Conservation (phyloP, 805 yeast species). For the Pichia phayaonensis region DNA sequence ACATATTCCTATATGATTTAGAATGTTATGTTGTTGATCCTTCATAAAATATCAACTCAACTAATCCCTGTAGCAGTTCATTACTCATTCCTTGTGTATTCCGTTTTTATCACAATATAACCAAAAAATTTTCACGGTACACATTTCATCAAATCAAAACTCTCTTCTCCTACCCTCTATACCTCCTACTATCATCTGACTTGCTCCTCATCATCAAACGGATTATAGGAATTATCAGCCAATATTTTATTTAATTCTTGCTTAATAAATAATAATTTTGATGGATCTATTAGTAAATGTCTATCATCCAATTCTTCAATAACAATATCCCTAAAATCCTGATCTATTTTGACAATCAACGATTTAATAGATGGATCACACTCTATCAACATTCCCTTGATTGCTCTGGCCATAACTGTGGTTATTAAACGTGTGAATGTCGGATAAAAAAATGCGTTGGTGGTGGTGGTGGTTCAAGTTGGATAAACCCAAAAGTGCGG, state of each 20-base stretch:
- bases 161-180: no score
- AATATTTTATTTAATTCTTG: constrained; percentile 66
- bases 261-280: constrained; percentile 69
- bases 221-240: constrained; percentile 79
- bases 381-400: constrained; percentile 45
- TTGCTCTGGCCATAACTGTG: constrained; percentile 41
- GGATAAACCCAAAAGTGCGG: no score
- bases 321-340: constrained; percentile 60
- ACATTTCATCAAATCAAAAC: no score
- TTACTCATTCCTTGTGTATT: no score
- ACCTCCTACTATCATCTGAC: background rate
- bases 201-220: constrained; percentile 62
- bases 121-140: no score
- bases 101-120: no score
- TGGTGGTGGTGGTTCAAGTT: no score
- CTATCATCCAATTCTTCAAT: constrained; percentile 86
- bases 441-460: no score
- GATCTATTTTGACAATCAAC: constrained; percentile 73
- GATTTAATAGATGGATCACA: constrained; percentile 91
- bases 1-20: no score
- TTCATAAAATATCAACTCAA: no score
- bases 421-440: constrained; percentile 6
- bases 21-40: no score
- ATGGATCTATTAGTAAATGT: constrained; percentile 74
- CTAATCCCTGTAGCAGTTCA: no score